Evolutionary conservation across 352 stramenopile species (phyloP), one percentile per base, ranked within the genome.

Genomic region (Phytophthora litchii): DNA sequence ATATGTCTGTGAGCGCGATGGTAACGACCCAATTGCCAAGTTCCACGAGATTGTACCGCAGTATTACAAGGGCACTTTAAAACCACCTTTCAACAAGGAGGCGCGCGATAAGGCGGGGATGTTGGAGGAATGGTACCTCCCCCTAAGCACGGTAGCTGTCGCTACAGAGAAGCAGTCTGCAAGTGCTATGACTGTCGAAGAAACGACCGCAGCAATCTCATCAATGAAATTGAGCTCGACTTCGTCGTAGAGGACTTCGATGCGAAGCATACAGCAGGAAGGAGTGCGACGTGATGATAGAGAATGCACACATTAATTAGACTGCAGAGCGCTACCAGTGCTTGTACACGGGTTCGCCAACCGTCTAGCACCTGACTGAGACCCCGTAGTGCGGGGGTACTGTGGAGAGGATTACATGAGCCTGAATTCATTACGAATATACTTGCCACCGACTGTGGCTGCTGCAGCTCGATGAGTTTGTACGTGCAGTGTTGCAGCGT

Each of bases 11-110:
- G 54, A 73, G 20, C 63, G 55, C 3, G 54, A 83, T 29, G 65
- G 58, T 11, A 20, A 54, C 5, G 65, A 81, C 14, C 55, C 72
- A 0, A 66, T 80, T 32, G 38, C 44, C 29, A 78, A 60, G 14
- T 89, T 89, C 51, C 74, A 83, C 29, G 54, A 76, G 17, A 72
- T 82, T 29, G 70, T 88, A 27, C 64, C 59, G 36, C 48, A 74
- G 51, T 81, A 83, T 31, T 86, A 83, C 64, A 67, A 64, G 42
- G 80, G 77, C 10, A 58, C 19, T 11, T 49, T 89, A 37, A 86
- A 86, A 45, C 75, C 80, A 21, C 76, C 76, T 40, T 87, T 87
- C 63, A 85, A 89, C 54, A 78, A 74, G 25, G 56, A 74, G 6
- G 75, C 75, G 23, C 74, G 79, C 9, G 57, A 73, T 48, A 67